These are phyloP conservation scores for Lumnitzera littorea DNA, from an alignment of 345 rosid genomes.

Conservation along the genomic window DNA sequence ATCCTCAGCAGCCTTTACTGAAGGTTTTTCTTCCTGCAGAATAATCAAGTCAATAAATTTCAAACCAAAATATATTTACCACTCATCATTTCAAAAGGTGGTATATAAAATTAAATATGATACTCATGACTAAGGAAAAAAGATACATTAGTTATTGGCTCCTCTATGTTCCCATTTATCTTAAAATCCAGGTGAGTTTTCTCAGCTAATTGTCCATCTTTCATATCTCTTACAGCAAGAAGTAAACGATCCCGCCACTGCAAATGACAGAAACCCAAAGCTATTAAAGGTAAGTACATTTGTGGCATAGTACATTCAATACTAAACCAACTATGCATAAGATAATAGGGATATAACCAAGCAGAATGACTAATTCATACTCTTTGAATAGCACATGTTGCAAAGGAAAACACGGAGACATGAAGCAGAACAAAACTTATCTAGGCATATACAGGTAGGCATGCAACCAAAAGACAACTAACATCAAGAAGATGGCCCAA, in stretches of 20 bases:
- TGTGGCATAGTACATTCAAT: too few species aligned
- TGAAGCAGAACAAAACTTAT: too few species aligned
- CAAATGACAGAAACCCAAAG: constrained; percentile 22
- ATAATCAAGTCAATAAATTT: constrained; percentile 20
- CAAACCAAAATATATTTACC: constrained; percentile 1
- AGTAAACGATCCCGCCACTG: constrained; percentile 89
- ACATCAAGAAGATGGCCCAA: too few species aligned
- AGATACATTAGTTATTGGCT: constrained; percentile 34
- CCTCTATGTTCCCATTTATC: constrained; percentile 41
- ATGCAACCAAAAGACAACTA: too few species aligned
- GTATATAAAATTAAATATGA: neutral
- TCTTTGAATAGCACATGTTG: too few species aligned
- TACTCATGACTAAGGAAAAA: constrained; percentile 10
- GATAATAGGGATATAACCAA: too few species aligned
- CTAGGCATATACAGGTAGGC: too few species aligned
- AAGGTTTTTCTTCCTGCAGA: constrained; percentile 45
- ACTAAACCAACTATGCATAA: too few species aligned
- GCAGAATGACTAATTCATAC: too few species aligned
- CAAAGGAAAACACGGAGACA: too few species aligned
- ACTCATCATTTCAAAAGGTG: neutral
- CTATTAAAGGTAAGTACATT: too few species aligned
- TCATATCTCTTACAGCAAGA: constrained; percentile 65
- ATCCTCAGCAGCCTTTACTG: constrained; percentile 27
- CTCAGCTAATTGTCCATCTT: constrained; percentile 45
- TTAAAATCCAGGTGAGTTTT: constrained; percentile 35